Evolutionary conservation across 2,329 filamentous ascomycete genomes (phyloP), one percentile per base, ranked within the genome.

Genomic region (Epichloe amarillans): DNA sequence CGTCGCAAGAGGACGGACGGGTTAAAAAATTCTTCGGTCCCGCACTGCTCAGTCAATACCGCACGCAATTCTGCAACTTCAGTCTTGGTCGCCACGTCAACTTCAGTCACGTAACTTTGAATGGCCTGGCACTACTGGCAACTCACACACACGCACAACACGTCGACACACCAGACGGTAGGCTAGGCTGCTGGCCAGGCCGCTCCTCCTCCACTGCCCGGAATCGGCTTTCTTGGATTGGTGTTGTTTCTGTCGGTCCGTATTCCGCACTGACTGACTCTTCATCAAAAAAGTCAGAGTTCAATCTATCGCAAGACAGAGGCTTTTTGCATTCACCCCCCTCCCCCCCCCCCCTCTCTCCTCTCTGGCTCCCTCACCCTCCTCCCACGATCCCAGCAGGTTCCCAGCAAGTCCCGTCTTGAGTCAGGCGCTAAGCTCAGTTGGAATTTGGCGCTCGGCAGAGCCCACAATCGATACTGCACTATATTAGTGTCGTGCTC

Each of bases 401-500:
- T 41, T 45, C 41, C 36, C 49, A 50, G 36, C 49, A 46, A 38
- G 52, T 53, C 49, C 45, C 48, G 60, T 61, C 62, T 60, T 57
- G 54, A 60, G 58, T 60, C 55, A 56, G 57, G 58, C 64, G 64
- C 65, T 67, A 66, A 58, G 57, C 65, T 64, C 57, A 59, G 55
- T 66, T 65, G 55, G 62, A 61, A 56, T 58, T 64, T 60, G 61
- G 56, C 46, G 52, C 55, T 64, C 61, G 61, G 64, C 58, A 64
- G 57, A 61, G 59, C 53, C 58, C 48, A 47, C 47, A 50, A 60
- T 56, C 60, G 60, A 64, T 58, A 64, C 56, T 61, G 62, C 62
- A 66, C 65, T 68, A 67, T 67, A 68, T 65, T 68, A 68, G 66
- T 66, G 61, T 59, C 58, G 60, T 58, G 57, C 62, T 66, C 64